Evolutionary conservation across 2,329 filamentous ascomycete genomes (phyloP).

Genomic region (Diaporthe amygdali): DNA sequence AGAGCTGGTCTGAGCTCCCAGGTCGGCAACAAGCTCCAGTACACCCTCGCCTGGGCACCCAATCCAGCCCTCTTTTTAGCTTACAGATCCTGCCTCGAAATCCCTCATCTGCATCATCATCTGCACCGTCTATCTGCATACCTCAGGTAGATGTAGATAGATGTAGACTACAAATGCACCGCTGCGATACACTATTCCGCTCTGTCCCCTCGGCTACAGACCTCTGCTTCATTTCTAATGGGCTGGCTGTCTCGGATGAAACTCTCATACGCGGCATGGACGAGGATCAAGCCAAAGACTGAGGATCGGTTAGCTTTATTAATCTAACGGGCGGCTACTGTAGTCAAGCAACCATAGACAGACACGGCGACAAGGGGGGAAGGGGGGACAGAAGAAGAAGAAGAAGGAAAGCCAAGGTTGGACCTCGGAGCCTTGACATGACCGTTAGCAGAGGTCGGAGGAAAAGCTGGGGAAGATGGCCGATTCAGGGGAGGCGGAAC

Average conservation of each 20-base stretch:
- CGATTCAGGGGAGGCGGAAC: constrained; percentile 16
- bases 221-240: background rate
- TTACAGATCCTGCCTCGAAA: background rate
- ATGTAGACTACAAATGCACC: background rate
- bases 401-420: background rate
- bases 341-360: background rate
- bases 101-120: background rate
- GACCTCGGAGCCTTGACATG: background rate
- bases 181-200: background rate
- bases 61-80: background rate
- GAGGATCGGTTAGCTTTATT: background rate
- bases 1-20: constrained; percentile 10
- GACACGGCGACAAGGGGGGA: background rate
- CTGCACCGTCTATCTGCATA: background rate
- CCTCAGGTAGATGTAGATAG: background rate
- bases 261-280: constrained; percentile 3
- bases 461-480: constrained; percentile 5
- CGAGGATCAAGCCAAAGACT: constrained; percentile 2
- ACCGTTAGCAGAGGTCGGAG: constrained; percentile 10
- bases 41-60: background rate
- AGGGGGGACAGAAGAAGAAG: background rate
- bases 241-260: constrained; percentile 1
- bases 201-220: background rate
- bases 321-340: background rate
- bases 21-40: constrained; percentile 2